A percentile compares a stretch with the other conserved stretches of the same genome.
Evolutionary conservation across 177 flowering plant genomes (phyloP).

Genomic region (Vitis hybrid): DNA sequence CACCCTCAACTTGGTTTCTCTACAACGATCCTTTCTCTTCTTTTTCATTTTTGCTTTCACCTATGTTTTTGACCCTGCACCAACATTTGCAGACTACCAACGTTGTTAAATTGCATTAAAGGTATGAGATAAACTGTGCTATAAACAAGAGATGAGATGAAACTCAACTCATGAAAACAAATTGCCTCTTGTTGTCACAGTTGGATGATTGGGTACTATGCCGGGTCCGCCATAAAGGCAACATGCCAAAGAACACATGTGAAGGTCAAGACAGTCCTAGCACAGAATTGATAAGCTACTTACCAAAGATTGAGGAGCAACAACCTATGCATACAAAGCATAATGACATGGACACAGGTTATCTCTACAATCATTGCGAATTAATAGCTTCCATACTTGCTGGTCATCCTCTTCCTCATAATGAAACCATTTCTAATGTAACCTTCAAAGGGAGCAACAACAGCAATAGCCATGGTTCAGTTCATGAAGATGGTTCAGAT

Average conservation of each 20-base stretch:
- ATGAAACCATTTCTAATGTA: constrained; percentile 15
- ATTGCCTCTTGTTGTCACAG: constrained; percentile 24
- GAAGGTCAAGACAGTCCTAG: constrained; percentile 17
- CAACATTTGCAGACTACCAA: too few species aligned
- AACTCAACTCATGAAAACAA: not conserved
- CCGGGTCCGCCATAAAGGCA: constrained; percentile 42
- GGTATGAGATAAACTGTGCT: not conserved
- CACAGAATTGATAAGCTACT: constrained; percentile 14
- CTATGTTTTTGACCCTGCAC: not conserved
- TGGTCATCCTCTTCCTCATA: constrained; percentile 22
- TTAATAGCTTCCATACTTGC: constrained; percentile 32
- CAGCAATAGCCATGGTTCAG: constrained; percentile 7
- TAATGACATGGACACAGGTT: constrained; percentile 19
- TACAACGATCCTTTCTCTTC: not conserved
- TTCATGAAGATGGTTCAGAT: constrained; percentile 13
- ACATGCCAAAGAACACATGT: constrained; percentile 22
- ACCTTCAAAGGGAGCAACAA: constrained; percentile 21
- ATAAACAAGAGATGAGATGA: not conserved
- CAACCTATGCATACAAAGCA: constrained; percentile 9
- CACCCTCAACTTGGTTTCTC: not conserved
- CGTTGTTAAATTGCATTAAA: not conserved
- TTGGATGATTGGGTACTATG: constrained; percentile 65
- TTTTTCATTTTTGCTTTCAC: not conserved
- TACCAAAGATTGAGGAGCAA: constrained; percentile 18
- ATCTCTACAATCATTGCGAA: constrained; percentile 29